phyloP scores from a whole-genome alignment of 2,329 filamentous ascomycete species.

The Tolypocladium ovalisporum region DNA sequence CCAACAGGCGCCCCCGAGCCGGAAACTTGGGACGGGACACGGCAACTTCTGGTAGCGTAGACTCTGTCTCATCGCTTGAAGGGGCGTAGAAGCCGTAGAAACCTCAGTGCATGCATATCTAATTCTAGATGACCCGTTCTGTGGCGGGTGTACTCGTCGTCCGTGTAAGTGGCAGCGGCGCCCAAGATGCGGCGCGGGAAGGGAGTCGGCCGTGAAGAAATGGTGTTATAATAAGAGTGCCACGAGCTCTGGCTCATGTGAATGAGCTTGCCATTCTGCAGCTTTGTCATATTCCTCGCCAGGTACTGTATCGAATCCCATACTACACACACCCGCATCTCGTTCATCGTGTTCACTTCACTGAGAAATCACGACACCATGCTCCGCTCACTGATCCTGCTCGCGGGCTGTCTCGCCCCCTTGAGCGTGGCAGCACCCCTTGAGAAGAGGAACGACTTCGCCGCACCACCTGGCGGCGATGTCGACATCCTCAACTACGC shows the following conservation, averaged over 20 bases:
- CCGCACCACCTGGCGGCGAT: neutral
- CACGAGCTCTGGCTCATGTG: neutral
- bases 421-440: neutral
- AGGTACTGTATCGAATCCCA: neutral
- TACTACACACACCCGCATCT: neutral
- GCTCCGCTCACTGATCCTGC: constrained; percentile 3
- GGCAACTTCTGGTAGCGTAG: neutral
- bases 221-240: neutral
- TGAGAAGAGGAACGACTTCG: neutral
- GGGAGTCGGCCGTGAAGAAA: neutral
- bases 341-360: neutral
- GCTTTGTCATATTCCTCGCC: neutral
- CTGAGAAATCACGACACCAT: neutral
- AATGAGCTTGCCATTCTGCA: neutral
- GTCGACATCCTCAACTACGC: constrained; percentile 32
- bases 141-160: neutral
- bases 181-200: neutral
- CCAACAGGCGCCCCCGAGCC: neutral
- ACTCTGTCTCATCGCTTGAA: neutral
- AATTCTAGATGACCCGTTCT: neutral
- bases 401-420: constrained; percentile 3
- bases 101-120: neutral
- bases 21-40: neutral
- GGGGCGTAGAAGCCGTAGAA: neutral
- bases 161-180: neutral